Base-by-base conservation (phyloP, 2,329 filamentous ascomycete genomes). In the Cladosporium sp. region DNA sequence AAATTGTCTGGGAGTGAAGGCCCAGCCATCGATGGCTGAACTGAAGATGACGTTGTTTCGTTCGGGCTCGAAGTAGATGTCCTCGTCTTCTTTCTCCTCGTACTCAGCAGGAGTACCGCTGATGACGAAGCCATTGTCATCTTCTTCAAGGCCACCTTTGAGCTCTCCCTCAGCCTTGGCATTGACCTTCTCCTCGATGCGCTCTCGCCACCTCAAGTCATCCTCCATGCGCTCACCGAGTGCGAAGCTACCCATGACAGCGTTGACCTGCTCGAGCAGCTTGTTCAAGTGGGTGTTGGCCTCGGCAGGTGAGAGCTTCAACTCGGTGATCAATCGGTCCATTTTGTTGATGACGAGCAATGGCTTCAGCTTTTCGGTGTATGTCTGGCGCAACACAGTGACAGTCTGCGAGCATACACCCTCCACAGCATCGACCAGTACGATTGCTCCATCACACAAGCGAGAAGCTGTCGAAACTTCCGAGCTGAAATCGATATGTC, bases 21-120 rank as follows among this genome's bases (percentile, higher is more conserved):
- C 93, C 93, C 93, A 98, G n/a, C 93, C 93, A 66, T 98, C 93
- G 53, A 95, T 86, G 55, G 93, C 93, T 68, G 92, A 97, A 74
- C 89, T 90, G 69, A 98, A 98, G 58, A 98, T 97, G 69, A 98
- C 93, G 66, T 98, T 98, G 70, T 96, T 96, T 71, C 92, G 95
- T 67, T 98, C 93, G 0, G 93, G 93, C 0, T 93, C 89, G 71
- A 98, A 98, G 70, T 98, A 98, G 22, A 98, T 84, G 68, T 96
- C 91, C 68, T 97, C 91, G 64, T 98, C 93, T 64, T 96, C 91
- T 61, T 84, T 84, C 68, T 97, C 93, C 68, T 96, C 85, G 61
- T 89, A 98, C 43, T 82, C 79, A 9, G 74, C 75, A 32, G 74
- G 72, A 0, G 77, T 76, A 35, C 68, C 70, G 40, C 72, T 76